phyloP scores from a whole-genome alignment of 768 basidiomycete genomes.

The Trametes cingulata region DNA sequence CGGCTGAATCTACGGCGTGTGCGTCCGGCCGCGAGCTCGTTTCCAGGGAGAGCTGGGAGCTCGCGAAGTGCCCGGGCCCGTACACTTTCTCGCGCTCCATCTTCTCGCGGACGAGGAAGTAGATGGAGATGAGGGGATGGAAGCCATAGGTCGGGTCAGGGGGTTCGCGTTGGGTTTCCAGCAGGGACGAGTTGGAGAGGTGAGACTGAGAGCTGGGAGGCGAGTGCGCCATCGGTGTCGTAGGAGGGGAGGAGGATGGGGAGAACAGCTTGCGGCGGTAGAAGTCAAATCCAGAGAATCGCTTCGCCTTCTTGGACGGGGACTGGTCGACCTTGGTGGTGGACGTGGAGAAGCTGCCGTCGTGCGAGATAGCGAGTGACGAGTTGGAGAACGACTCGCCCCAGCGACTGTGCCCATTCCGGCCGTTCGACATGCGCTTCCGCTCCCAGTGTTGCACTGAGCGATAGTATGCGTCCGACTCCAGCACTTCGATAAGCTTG shows the following conservation, averaged over 20 bases:
- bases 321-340: conserved; percentile 36
- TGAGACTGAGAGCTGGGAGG: conserved; percentile 62
- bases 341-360: conserved; percentile 35
- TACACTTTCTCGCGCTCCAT: conserved; percentile 92
- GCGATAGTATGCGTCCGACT: conserved; percentile 73
- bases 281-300: conserved; percentile 96
- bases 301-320: conserved; percentile 61
- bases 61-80: conserved; percentile 92
- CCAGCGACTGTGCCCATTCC: conserved; percentile 45
- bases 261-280: conserved; percentile 88
- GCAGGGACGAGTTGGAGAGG: conserved; percentile 47
- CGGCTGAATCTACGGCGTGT: conserved; percentile 23
- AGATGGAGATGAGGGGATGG: conserved; percentile 94
- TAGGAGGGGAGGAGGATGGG: conserved; percentile 46
- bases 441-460: conserved; percentile 81
- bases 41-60: conserved; percentile 75
- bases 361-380: conserved; percentile 64
- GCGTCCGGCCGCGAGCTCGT: conserved; percentile 27
- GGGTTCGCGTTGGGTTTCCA: conserved; percentile 50
- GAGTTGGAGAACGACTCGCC: conserved; percentile 66
- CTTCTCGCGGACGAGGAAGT: conserved; percentile 95
- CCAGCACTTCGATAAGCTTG: conserved; percentile 69
- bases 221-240: conserved; percentile 57
- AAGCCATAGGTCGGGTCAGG: conserved; percentile 89
- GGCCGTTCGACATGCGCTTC: conserved; percentile 44